phyloP scores from a whole-genome alignment of 1,139 yeast species.

The Hanseniaspora uvarum region DNA sequence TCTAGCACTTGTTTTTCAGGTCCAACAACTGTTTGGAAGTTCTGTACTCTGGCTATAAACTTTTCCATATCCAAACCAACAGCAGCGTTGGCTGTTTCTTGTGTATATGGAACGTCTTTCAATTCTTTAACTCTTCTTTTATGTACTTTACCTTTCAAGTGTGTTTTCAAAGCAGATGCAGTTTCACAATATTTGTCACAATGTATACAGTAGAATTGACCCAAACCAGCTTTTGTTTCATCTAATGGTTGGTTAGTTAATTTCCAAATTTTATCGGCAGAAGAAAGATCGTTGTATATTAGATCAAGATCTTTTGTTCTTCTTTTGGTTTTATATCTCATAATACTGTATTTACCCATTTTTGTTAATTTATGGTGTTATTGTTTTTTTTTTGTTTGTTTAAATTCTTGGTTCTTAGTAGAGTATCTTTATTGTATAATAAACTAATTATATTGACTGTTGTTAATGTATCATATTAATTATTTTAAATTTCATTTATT shows the following conservation, averaged over 20 bases:
- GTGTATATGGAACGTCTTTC: conserved; percentile 70
- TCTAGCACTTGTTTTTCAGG: conserved; percentile 29
- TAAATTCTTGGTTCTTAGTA: neutral
- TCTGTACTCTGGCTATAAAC: conserved; percentile 53
- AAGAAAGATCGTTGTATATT: conserved; percentile 62
- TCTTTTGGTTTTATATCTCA: conserved; percentile 68
- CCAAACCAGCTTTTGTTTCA: conserved; percentile 85
- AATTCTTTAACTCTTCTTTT: conserved; percentile 74
- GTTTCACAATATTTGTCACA: conserved; percentile 89
- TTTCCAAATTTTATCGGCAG: conserved; percentile 49
- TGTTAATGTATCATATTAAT: neutral
- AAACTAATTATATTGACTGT: too few relatives aligned
- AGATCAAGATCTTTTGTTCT: conserved; percentile 78
- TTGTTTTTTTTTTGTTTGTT: neutral
- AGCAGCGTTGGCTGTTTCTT: conserved; percentile 83
- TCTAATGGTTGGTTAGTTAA: conserved; percentile 76
- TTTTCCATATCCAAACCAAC: conserved; percentile 64
- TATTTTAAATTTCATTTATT: neutral
- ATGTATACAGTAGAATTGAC: conserved; percentile 86
- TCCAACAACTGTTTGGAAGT: conserved; percentile 35
- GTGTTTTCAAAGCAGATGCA: conserved; percentile 61
- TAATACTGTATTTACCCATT: conserved; percentile 83
- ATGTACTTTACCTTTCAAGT: conserved; percentile 66
- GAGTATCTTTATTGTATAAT: neutral
- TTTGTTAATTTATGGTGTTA: conserved; percentile 17